phyloP scores from a whole-genome alignment of 306 rosid species.

The Trifolium fragiferum region DNA sequence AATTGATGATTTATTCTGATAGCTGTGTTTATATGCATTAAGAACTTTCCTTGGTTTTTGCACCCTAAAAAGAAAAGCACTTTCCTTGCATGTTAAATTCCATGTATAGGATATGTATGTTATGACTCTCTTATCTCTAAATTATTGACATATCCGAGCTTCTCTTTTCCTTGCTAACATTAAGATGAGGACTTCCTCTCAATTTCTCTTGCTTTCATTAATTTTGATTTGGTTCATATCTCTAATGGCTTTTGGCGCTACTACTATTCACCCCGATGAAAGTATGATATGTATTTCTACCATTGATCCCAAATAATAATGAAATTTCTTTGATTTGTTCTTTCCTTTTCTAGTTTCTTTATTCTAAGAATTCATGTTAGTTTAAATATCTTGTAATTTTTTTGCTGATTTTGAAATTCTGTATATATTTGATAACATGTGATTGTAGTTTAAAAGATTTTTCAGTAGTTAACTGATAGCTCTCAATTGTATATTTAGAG shows the following conservation, averaged over 20 bases:
- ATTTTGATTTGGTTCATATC: background rate
- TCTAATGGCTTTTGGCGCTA: background rate
- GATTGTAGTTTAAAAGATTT: background rate
- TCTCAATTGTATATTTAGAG: conserved; percentile 35
- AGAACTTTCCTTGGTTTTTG: too few relatives aligned
- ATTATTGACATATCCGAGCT: background rate
- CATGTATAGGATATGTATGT: background rate
- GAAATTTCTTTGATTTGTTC: too few relatives aligned
- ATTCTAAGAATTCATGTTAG: background rate
- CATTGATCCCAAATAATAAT: too few relatives aligned
- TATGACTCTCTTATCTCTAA: background rate
- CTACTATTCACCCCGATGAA: background rate
- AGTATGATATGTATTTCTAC: background rate
- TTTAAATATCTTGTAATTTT: background rate
- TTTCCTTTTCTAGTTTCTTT: background rate
- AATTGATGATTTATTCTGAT: too few relatives aligned
- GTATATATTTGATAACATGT: background rate
- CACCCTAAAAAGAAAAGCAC: too few relatives aligned
- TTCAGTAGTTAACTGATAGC: background rate
- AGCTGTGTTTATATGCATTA: too few relatives aligned
- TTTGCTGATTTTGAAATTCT: background rate
- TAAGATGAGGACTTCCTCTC: background rate
- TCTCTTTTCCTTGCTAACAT: background rate
- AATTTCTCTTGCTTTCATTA: background rate
- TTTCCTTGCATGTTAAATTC: background rate